Evolutionary conservation across 176 grass and related monocot genomes (phyloP), one percentile per base, ranked within the genome.

Genomic region (Aegilops umbellulata): DNA sequence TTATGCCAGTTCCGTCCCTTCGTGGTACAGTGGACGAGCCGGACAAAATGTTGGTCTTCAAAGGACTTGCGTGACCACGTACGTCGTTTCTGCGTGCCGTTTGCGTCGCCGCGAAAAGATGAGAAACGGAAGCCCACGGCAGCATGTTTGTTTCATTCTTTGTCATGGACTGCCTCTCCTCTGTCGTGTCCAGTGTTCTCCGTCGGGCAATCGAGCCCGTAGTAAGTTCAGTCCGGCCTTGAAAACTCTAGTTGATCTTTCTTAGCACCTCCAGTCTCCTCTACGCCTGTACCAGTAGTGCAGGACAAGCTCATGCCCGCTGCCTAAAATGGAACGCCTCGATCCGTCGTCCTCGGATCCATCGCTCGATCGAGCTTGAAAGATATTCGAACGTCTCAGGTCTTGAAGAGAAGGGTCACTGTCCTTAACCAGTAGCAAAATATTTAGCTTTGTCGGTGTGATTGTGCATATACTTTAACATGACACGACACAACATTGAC

Each of bases 381-480:
- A 46, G 1, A 51, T 25, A 34, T 60, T 77, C n/a, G n/a, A n/a
- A n/a, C n/a, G n/a, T n/a, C n/a, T 90, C 27, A 77, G 29, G 27
- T 60, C 77, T n/a, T 82, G 36, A 42, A 35, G 69, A 80, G 79
- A 74, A 58, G 19, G 23, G 53, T 34, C 32, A 15, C 6, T 74
- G 36, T 42, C 69, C 41, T 24, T 17, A 26, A 76, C 44, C 10
- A 72, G 1, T 57, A 27, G 20, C 30, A 60, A 19, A 60, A 19
- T 16, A 19, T 60, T 55, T 65, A 87, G 44, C 79, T 87, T 80
- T 80, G 89, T 84, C 89, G 81, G 81, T 87, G 76, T 35, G 9
- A 46, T 67, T 46, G 19, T 44, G 34, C 2, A 4, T 61, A 9
- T 19, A 67, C 19, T 9, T 10, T 26, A 9, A 36, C 6, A 20